Base-by-base conservation (phyloP, 805 yeast species). In the Wickerhamomyces hampshirensis region DNA sequence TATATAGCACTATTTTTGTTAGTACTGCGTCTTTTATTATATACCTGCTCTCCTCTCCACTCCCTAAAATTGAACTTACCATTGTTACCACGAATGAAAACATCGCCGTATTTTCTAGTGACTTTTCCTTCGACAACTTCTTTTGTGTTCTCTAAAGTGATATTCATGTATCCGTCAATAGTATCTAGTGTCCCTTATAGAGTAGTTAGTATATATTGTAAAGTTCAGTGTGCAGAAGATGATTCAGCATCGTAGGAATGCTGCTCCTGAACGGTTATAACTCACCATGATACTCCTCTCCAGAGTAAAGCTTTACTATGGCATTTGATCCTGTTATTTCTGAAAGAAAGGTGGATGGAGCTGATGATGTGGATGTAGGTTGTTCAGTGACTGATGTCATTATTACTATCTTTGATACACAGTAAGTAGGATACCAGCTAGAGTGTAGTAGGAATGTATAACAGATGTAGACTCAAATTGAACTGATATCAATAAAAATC, bases 141-240 rank as follows among this genome's bases (percentile, higher is more conserved):
- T 31, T 75, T 69, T 4, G 95, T 77, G 42, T 79, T 72, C 37
- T 84, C 87, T 46, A 93, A 69, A 2, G 91, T 95, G 33, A 93
- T 82, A 62, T 93, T 93, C 96, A 93, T 88, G 66, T 80, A 93
- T 7, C 98, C 98, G 58, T 93, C 98, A 39, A 93, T 89, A 28
- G 96, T 85, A 50, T 85, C 91, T 44, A 85, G 69, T 33, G 62
- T 67, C 6, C 83, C 65, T 60, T 32, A 11, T 10, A 14, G 9
- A 9, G 11, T 2, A 12, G 56, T 37, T 33, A 33, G 37, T 37
- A 10, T 26, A 24, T 12, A 26, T 13, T 10, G 7, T 12, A 26
- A 13, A 11, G 5, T 15, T 26, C 7, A 11, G 10, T 17, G 46
- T 26, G 26, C 9, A 23, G 6, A 6, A 23, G 14, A n/a, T 23